These are phyloP conservation scores for Acer saccharum DNA, from an alignment of 345 rosid genomes.

Conservation along the genomic window DNA sequence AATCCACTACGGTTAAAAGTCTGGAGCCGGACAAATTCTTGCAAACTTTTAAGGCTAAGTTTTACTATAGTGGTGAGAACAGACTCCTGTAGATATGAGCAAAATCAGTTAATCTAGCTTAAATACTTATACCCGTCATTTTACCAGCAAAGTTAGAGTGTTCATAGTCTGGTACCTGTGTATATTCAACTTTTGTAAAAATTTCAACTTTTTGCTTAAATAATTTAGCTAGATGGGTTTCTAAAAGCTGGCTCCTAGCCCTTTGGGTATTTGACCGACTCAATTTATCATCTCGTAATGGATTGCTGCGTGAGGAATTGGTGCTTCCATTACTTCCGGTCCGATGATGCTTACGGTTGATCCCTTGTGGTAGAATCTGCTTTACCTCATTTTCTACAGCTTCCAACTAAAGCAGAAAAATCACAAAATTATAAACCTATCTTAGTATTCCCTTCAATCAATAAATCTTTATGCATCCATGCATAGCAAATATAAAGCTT, in stretches of 20 bases:
- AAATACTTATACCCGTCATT: constrained; percentile 5
- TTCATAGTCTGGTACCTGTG: constrained; percentile 59
- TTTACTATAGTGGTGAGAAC: constrained; percentile 72
- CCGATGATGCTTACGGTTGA: constrained; percentile 70
- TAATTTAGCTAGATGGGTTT: constrained; percentile 97
- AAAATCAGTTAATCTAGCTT: constrained; percentile 19
- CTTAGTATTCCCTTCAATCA: neutral
- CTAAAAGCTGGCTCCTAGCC: constrained; percentile 95
- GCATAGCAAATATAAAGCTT: neutral
- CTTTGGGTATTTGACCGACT: constrained; percentile 68
- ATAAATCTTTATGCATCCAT: constrained; percentile 6
- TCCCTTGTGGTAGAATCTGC: constrained; percentile 86
- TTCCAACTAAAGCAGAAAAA: constrained; percentile 54
- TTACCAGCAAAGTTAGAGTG: constrained; percentile 15
- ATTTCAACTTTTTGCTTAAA: constrained; percentile 98
- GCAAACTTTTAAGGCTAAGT: constrained; percentile 87
- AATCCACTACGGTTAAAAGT: constrained; percentile 95
- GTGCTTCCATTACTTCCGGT: constrained; percentile 97
- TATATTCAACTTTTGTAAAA: constrained; percentile 90
- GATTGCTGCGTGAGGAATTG: constrained; percentile 81
- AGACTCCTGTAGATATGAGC: constrained; percentile 70
- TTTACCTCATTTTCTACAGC: constrained; percentile 71
- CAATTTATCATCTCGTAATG: constrained; percentile 77
- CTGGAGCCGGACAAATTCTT: constrained; percentile 90
- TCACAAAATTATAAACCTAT: neutral